Evolutionary conservation across 2,329 filamentous ascomycete species (phyloP).

Genomic region (Ceratocystiopsis brevicomis): DNA sequence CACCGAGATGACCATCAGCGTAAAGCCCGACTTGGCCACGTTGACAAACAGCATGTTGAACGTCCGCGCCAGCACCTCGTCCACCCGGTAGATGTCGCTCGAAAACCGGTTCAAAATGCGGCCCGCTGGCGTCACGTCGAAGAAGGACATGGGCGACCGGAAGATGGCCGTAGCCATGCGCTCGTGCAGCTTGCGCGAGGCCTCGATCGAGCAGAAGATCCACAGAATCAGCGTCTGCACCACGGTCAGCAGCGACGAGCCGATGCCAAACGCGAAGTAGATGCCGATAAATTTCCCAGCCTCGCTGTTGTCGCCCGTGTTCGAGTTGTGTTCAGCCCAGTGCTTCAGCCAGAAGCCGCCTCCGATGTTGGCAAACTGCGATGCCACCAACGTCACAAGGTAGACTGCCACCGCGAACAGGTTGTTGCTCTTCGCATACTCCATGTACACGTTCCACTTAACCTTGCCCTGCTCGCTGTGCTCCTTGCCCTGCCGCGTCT

Average conservation of each 20-base stretch:
- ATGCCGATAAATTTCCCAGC: constrained; percentile 85
- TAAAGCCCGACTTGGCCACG: constrained; percentile 58
- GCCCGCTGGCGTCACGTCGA: constrained; percentile 92
- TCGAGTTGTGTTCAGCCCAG: constrained; percentile 69
- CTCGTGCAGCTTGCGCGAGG: constrained; percentile 89
- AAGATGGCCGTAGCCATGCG: constrained; percentile 96
- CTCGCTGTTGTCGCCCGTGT: constrained; percentile 46
- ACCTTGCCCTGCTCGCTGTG: constrained; percentile 88
- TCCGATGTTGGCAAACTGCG: constrained; percentile 66
- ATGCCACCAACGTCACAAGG: constrained; percentile 52
- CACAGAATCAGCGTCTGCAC: constrained; percentile 86
- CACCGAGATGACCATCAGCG: constrained; percentile 65
- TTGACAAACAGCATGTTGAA: constrained; percentile 95
- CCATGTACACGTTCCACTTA: constrained; percentile 86
- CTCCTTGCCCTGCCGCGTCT: constrained; percentile 75
- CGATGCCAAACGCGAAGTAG: constrained; percentile 88
- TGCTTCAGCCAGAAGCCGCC: constrained; percentile 85
- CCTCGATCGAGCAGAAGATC: constrained; percentile 99
- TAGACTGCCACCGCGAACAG: constrained; percentile 68
- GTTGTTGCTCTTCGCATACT: constrained; percentile 93
- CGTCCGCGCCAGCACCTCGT: constrained; percentile 84
- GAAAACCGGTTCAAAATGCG: constrained; percentile 94
- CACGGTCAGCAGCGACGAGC: constrained; percentile 67
- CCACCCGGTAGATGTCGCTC: constrained; percentile 62
- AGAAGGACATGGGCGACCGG: constrained; percentile 95